These are phyloP conservation scores for Phlyctochytrium planicorne DNA, from an alignment of 192 early-diverging fungal species.

Conservation along the genomic window DNA sequence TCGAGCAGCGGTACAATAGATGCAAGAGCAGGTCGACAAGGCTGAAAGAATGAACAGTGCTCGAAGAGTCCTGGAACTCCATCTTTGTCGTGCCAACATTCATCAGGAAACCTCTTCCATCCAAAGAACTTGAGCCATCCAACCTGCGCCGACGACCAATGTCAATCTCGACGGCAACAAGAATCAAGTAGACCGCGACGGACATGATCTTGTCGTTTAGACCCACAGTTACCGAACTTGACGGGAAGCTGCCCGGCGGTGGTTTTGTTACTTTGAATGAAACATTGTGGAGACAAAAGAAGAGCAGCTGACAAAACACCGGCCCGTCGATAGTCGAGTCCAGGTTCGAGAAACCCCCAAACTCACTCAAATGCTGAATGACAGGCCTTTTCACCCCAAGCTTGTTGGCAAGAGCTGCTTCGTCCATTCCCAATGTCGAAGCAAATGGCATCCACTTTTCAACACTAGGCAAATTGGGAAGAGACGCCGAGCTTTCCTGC, in stretches of 20 bases:
- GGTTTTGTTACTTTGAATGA: neutral
- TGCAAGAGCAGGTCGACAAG: conserved; percentile 71
- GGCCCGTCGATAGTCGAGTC: neutral
- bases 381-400: neutral
- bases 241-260: too few relatives aligned
- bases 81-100: neutral
- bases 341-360: neutral
- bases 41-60: conserved; percentile 29
- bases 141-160: too few relatives aligned
- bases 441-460: too few relatives aligned
- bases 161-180: conserved; percentile 60
- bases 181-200: conserved; percentile 76
- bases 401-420: neutral
- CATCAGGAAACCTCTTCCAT: neutral
- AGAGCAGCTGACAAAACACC: neutral
- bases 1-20: conserved; percentile 57
- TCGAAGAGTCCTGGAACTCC: neutral
- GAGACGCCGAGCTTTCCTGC: too few relatives aligned
- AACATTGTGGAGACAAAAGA: neutral
- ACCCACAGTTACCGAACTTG: neutral
- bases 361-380: neutral
- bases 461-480: too few relatives aligned
- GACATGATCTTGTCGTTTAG: conserved; percentile 70
- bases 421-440: neutral
- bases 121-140: too few relatives aligned